Conservation (phyloP, 495 filamentous ascomycete genomes). For the Neurospora discreta region DNA sequence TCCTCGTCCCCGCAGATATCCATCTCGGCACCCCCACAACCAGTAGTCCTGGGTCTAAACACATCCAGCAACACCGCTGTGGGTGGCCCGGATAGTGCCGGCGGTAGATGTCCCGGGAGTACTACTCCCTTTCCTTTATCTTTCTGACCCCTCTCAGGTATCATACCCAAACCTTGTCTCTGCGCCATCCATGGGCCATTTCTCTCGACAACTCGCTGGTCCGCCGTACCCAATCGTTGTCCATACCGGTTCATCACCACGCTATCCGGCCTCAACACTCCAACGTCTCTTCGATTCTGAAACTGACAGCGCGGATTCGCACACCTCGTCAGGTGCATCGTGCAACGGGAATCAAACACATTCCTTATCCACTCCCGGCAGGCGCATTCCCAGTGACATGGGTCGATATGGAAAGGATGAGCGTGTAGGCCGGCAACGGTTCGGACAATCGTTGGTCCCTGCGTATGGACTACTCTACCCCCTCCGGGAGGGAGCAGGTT, state of each 20-base stretch:
- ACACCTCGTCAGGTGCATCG: constrained; percentile 8
- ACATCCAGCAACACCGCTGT: neutral
- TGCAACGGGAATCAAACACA: constrained; percentile 4
- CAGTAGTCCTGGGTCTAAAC: neutral
- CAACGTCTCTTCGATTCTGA: neutral
- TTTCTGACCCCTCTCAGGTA: constrained; percentile 5
- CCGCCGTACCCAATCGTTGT: constrained; percentile 18
- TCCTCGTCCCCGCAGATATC: constrained; percentile 8
- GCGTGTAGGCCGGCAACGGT: constrained; percentile 15
- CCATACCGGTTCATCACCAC: constrained; percentile 20
- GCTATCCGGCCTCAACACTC: constrained; percentile 4
- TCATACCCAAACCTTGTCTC: constrained; percentile 13
- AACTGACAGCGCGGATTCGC: constrained; percentile 3
- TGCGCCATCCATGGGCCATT: constrained; percentile 20
- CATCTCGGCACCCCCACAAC: neutral
- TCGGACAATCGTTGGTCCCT: constrained; percentile 1
- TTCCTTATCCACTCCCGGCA: constrained; percentile 20
- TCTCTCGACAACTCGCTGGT: constrained; percentile 12
- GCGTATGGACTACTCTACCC: neutral
- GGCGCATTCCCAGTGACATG: constrained; percentile 17
- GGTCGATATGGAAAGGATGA: constrained; percentile 15
- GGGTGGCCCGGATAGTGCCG: neutral
- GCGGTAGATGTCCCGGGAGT: neutral
- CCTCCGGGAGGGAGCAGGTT: neutral
- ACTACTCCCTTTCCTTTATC: constrained; percentile 1